A percentile compares a stretch with the other conserved stretches of the same genome.
Conservation (phyloP, 73 alveolate species). For the Durusdinium trenchii region DNA sequence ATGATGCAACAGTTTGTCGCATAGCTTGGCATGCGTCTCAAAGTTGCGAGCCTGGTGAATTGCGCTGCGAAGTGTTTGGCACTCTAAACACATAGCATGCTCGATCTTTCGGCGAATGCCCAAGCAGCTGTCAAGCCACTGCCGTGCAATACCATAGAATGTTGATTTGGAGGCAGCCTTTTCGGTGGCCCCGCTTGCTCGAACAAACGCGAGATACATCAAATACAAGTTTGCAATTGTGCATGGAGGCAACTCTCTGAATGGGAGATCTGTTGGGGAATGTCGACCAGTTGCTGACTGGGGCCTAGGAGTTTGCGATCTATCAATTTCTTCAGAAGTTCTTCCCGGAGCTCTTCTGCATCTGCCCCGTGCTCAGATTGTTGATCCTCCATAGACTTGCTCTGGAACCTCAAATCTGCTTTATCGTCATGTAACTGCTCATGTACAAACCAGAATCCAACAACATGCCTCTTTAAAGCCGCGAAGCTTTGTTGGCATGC, state of each 20-base stretch:
- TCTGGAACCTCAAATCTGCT: background rate
- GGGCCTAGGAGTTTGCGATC: background rate
- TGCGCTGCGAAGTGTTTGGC: background rate
- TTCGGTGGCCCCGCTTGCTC: background rate
- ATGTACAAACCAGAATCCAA: no score
- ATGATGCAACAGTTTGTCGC: background rate
- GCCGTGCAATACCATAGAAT: background rate
- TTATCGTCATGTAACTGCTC: no score
- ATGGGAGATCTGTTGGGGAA: background rate
- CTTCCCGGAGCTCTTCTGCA: background rate
- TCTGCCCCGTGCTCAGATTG: background rate
- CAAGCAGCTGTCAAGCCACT: background rate
- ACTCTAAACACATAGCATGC: background rate
- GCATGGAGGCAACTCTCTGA: background rate
- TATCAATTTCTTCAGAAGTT: background rate
- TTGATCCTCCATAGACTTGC: background rate
- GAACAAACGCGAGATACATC: background rate
- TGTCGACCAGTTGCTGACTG: background rate
- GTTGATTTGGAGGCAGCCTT: background rate
- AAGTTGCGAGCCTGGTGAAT: background rate
- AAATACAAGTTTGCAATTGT: background rate
- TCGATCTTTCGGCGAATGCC: background rate
- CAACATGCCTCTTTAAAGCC: no score
- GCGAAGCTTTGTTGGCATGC: background rate
- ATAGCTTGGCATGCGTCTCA: background rate